Conservation (phyloP, 2,329 filamentous ascomycete species). For the Beauveria brongniartii region DNA sequence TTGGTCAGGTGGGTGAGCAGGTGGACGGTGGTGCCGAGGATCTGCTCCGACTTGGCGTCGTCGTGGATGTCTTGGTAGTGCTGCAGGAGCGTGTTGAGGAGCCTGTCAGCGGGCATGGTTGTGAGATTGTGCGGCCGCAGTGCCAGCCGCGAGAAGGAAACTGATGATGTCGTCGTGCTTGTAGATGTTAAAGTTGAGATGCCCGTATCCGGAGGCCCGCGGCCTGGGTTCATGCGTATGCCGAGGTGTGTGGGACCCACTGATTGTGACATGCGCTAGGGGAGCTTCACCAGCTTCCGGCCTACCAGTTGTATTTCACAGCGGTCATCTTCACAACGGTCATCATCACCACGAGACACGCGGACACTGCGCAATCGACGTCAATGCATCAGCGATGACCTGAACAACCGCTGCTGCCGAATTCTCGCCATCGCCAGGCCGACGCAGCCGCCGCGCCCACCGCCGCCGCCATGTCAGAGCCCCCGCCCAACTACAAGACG, state of each 20-base stretch:
- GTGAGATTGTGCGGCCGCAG: not conserved
- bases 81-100: constrained; percentile 59
- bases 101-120: constrained; percentile 57
- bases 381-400: not conserved
- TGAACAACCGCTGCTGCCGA: not conserved
- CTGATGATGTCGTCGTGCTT: not conserved
- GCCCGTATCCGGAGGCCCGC: not conserved
- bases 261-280: not conserved
- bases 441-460: not conserved
- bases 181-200: constrained; percentile 1
- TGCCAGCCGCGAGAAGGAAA: not conserved
- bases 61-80: constrained; percentile 47
- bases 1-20: constrained; percentile 64
- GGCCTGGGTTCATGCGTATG: not conserved
- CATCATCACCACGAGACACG: not conserved
- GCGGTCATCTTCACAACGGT: not conserved
- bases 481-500: constrained; percentile 48
- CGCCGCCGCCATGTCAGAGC: constrained; percentile 20
- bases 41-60: constrained; percentile 42
- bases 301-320: not conserved
- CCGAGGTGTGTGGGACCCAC: constrained; percentile 5
- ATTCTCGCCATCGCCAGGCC: not conserved
- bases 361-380: not conserved
- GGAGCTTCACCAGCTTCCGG: constrained; percentile 5
- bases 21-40: constrained; percentile 58